Conservation (phyloP, 2,329 filamentous ascomycete species). For the Curvularia verruculosa region DNA sequence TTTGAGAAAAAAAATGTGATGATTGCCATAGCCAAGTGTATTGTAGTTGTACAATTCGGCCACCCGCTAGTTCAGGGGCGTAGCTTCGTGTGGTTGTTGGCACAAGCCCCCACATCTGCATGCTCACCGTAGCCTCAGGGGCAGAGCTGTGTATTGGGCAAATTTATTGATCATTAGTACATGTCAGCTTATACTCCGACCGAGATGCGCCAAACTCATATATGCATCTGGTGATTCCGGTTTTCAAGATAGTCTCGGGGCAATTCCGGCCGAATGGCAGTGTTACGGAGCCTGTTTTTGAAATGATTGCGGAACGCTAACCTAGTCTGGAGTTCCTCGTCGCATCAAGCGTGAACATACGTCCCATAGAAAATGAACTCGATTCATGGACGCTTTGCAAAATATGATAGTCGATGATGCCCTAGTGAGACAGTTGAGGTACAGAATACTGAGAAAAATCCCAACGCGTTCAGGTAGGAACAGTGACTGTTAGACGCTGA, state of each 20-base stretch:
- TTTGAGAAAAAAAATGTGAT: background rate
- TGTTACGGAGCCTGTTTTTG: too few relatives aligned
- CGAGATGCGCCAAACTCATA: background rate
- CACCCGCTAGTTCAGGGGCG: background rate
- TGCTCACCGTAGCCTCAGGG: background rate
- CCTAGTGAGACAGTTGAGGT: background rate
- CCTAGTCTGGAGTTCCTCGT: background rate
- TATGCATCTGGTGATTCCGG: background rate
- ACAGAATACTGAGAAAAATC: background rate
- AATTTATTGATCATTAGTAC: background rate
- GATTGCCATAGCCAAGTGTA: background rate
- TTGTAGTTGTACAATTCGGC: background rate
- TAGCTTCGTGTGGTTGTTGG: background rate
- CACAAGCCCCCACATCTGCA: background rate
- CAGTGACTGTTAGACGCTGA: background rate
- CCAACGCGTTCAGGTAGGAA: background rate
- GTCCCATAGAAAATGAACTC: background rate
- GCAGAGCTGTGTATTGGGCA: background rate
- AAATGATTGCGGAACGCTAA: background rate
- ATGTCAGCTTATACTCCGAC: background rate
- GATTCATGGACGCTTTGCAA: too few relatives aligned
- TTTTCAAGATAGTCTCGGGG: background rate
- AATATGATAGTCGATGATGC: background rate
- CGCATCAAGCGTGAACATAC: too few relatives aligned
- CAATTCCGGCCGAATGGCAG: background rate